Evolutionary conservation across 192 early-diverging fungal genomes (phyloP).

Genomic region (Phlyctochytrium bullatum): DNA sequence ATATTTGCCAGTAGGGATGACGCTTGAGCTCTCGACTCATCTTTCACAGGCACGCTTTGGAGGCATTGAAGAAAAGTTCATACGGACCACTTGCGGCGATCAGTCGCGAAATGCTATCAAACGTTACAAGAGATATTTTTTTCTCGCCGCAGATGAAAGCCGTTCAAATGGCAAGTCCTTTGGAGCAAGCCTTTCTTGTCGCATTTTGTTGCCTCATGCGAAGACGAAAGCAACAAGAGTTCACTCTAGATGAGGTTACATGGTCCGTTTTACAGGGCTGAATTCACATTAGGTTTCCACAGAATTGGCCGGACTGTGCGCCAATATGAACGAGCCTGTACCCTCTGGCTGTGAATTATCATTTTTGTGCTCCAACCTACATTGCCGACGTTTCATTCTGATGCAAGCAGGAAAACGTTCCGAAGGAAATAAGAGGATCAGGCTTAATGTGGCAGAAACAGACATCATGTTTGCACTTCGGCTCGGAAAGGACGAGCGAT

Average conservation of each 20-base stretch:
- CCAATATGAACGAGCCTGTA: slow-evolving; percentile 56
- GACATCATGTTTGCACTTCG: slow-evolving; percentile 75
- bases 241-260: neutral
- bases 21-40: slow-evolving; percentile 6
- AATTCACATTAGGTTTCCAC: slow-evolving; percentile 35
- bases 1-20: slow-evolving; percentile 76
- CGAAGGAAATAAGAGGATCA: slow-evolving; percentile 54
- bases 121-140: slow-evolving; percentile 31
- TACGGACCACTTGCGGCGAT: neutral
- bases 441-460: slow-evolving; percentile 71
- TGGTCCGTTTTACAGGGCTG: neutral
- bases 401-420: slow-evolving; percentile 44
- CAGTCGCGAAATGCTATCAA: slow-evolving; percentile 73
- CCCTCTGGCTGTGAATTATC: slow-evolving; percentile 53
- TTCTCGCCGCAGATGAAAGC: slow-evolving; percentile 18
- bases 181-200: neutral
- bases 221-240: neutral
- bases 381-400: slow-evolving; percentile 16
- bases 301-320: slow-evolving; percentile 66
- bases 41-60: slow-evolving; percentile 34
- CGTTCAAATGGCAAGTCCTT: slow-evolving; percentile 18
- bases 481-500: slow-evolving; percentile 6
- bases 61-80: slow-evolving; percentile 21
- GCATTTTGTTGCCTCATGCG: neutral
- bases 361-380: slow-evolving; percentile 52